Evolutionary conservation across 2,329 filamentous ascomycete species (phyloP), one percentile per base, ranked within the genome.

Genomic region (Pyricularia grisea): DNA sequence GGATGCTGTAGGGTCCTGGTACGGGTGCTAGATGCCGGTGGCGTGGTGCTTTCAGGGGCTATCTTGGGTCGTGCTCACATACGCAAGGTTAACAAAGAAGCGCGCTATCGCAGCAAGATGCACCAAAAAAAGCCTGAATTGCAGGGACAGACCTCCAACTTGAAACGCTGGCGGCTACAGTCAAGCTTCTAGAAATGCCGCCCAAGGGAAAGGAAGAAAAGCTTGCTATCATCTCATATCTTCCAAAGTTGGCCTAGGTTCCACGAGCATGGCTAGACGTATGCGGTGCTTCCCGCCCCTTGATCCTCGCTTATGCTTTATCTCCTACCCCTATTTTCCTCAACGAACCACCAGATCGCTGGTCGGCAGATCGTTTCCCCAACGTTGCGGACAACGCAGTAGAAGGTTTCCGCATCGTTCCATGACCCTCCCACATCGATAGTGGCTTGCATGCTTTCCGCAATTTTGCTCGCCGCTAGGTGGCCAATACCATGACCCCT

Each of bases 381-480:
- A 1, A 90, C 88, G 75, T 94, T 91, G 68, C 94, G 85, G 36
- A 98, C 88, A 72, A 99, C 88, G 78, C 94, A 97, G 12, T 65
- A 17, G 61, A 20, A 61, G 30, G 2, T 78, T 7, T 76, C 72
- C 14, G 71, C 72, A 31, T 73, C 71, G 12, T 77, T 71, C n/a
- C 72, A 72, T 33, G 76, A 74, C 58, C 72, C 73, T 64, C 71
- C 76, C 27, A 4, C 68, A 67, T 27, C 68, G 9, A 72, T 71
- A 3, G 70, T 72, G 3, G 70, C 73, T 42, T 70, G 71, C 14
- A 81, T 60, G 27, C 79, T 77, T 68, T 82, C 79, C 3, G 85
- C 70, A 1, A 91, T 83, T 76, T 84, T 90, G 5, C 82, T 81
- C 0, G 90, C 81, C 17, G 87, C 81, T 30, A 98, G 76, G 67